phyloP scores from a whole-genome alignment of 2,329 filamentous ascomycete genomes.

The Beauveria sp. region DNA sequence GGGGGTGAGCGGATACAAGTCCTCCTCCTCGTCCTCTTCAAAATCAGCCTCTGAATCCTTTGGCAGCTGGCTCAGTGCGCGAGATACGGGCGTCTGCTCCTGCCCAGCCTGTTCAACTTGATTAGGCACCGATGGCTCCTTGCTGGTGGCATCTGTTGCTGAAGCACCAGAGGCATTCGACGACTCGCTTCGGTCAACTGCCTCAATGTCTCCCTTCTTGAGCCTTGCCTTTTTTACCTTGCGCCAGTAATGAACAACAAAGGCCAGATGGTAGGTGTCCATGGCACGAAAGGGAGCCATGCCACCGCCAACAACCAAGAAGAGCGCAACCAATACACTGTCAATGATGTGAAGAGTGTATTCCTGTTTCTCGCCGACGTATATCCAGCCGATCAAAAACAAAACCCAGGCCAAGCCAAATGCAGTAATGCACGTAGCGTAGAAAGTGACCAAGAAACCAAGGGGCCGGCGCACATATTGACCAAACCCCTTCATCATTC shows the following conservation, averaged over 20 bases:
- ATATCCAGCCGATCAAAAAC: slow-evolving; percentile 88
- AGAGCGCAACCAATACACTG: slow-evolving; percentile 62
- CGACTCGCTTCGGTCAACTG: slow-evolving; percentile 16
- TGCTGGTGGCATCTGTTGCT: neutral
- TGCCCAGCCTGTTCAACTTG: neutral
- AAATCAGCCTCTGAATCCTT: neutral
- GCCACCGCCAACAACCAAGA: slow-evolving; percentile 63
- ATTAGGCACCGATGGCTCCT: neutral
- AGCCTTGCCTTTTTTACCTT: slow-evolving; percentile 40
- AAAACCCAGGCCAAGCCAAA: slow-evolving; percentile 85
- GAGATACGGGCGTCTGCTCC: neutral
- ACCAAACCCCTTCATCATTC: slow-evolving; percentile 69
- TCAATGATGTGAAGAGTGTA: slow-evolving; percentile 66
- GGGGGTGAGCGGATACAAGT: slow-evolving; percentile 49
- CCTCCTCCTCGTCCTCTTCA: slow-evolving; percentile 33
- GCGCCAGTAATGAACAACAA: slow-evolving; percentile 59
- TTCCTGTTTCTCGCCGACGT: slow-evolving; percentile 63
- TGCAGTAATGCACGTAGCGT: slow-evolving; percentile 72
- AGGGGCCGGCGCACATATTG: slow-evolving; percentile 71
- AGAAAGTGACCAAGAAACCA: slow-evolving; percentile 76
- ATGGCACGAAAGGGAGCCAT: slow-evolving; percentile 67
- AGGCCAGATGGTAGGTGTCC: slow-evolving; percentile 84
- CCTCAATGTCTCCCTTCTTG: slow-evolving; percentile 27
- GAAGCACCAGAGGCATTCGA: slow-evolving; percentile 5
- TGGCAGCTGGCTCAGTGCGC: neutral